phyloP scores from a whole-genome alignment of 768 basidiomycete species.

The Pleurotus giganteus region DNA sequence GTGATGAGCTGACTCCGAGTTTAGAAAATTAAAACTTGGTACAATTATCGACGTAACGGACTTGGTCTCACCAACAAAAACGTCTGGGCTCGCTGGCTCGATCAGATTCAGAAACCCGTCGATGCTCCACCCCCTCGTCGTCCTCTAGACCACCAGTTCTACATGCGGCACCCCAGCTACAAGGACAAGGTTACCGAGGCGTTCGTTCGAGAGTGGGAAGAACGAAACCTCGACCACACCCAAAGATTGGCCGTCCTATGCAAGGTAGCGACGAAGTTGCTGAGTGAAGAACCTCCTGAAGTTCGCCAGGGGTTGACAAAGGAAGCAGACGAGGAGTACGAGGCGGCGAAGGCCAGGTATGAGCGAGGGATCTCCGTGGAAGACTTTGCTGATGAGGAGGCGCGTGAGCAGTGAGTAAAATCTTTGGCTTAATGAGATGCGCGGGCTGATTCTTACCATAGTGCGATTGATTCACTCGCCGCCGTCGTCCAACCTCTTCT shows the following conservation, averaged over 20 bases:
- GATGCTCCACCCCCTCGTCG: conserved; percentile 2
- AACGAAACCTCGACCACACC: not conserved
- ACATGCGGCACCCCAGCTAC: not conserved
- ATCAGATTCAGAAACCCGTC: not conserved
- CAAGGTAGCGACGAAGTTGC: not conserved
- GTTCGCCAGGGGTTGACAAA: not conserved
- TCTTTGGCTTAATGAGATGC: not conserved
- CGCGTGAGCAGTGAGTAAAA: not conserved
- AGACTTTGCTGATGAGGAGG: not conserved
- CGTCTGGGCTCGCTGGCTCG: not conserved
- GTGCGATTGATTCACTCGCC: not conserved
- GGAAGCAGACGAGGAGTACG: not conserved
- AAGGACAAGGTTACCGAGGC: conserved; percentile 2
- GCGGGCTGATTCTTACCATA: not conserved
- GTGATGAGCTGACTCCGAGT: not conserved
- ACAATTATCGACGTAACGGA: not conserved
- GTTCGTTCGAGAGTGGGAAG: not conserved
- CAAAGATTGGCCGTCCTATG: not conserved
- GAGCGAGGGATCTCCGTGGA: not conserved
- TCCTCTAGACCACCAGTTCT: not conserved
- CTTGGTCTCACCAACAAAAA: not conserved
- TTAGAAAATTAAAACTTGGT: conserved; percentile 1
- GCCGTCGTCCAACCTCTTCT: not conserved
- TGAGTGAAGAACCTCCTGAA: not conserved
- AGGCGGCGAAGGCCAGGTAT: not conserved